These are phyloP conservation scores for Hyphopichia buzzinii DNA, from an alignment of 1,139 yeast genomes.

Conservation along the genomic window DNA sequence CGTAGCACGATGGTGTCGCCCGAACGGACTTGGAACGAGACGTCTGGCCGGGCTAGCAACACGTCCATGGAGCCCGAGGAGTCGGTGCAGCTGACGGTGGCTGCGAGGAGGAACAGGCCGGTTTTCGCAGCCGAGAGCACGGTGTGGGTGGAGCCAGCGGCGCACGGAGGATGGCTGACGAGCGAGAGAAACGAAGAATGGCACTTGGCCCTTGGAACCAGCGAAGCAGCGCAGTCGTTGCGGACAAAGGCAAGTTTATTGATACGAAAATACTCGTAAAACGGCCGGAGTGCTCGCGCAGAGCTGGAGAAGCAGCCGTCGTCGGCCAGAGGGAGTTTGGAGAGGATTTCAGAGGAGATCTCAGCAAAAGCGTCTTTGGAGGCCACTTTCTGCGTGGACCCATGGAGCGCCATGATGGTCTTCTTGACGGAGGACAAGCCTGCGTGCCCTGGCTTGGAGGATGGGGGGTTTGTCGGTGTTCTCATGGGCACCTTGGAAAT, in stretches of 20 bases:
- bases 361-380: not conserved
- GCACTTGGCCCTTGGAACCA: no score
- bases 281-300: not conserved
- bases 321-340: not conserved
- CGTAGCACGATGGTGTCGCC: not conserved
- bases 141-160: not conserved
- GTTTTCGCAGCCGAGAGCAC: not conserved
- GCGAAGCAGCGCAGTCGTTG: no score
- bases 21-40: not conserved
- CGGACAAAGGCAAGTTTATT: not conserved
- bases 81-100: not conserved
- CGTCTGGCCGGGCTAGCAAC: not conserved
- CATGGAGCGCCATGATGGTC: not conserved
- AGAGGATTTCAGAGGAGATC: not conserved
- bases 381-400: not conserved
- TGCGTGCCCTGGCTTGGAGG: not conserved
- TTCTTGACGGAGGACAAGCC: not conserved
- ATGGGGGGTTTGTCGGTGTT: no score
- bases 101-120: not conserved
- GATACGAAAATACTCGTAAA: not conserved
- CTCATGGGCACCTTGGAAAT: no score
- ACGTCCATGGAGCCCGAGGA: not conserved
- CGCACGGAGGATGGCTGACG: not conserved
- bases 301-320: not conserved
- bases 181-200: not conserved